These are phyloP conservation scores for Trichaptum fuscoviolaceum DNA, from an alignment of 768 basidiomycete species.

Conservation along the genomic window DNA sequence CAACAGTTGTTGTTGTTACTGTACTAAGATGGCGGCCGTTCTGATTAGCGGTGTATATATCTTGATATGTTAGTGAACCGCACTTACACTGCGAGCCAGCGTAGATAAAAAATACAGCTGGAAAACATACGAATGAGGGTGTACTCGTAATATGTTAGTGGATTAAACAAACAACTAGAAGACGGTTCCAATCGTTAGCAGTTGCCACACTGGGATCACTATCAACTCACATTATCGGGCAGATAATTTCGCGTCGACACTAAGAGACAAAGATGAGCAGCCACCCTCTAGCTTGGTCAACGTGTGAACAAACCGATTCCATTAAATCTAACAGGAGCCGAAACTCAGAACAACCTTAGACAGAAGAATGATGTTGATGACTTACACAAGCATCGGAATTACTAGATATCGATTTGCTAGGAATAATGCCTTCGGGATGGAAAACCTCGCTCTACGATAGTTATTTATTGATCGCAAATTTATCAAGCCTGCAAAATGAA, in stretches of 20 bases:
- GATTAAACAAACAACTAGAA: neutral
- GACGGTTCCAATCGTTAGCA: neutral
- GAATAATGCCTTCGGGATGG: constrained; percentile 7
- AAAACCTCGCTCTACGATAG: neutral
- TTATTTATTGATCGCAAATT: neutral
- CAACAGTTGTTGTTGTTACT: neutral
- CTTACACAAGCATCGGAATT: constrained; percentile 6
- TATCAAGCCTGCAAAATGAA: neutral
- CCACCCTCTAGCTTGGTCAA: too few relatives aligned
- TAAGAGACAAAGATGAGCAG: constrained; percentile 2
- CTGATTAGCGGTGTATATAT: neutral
- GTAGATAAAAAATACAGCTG: constrained; percentile 12
- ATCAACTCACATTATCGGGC: neutral
- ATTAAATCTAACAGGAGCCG: constrained; percentile 4
- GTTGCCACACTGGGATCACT: neutral
- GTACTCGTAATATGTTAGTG: neutral
- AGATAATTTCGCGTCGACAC: constrained; percentile 8
- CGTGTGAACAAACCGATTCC: constrained; percentile 3
- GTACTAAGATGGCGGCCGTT: neutral
- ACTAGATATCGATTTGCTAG: constrained; percentile 8
- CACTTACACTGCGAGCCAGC: constrained; percentile 12
- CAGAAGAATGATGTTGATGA: neutral
- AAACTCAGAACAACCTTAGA: neutral
- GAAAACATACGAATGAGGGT: neutral
- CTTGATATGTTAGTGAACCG: neutral